Conservation (phyloP, 495 filamentous ascomycete species). For the Hamigera avellanea region DNA sequence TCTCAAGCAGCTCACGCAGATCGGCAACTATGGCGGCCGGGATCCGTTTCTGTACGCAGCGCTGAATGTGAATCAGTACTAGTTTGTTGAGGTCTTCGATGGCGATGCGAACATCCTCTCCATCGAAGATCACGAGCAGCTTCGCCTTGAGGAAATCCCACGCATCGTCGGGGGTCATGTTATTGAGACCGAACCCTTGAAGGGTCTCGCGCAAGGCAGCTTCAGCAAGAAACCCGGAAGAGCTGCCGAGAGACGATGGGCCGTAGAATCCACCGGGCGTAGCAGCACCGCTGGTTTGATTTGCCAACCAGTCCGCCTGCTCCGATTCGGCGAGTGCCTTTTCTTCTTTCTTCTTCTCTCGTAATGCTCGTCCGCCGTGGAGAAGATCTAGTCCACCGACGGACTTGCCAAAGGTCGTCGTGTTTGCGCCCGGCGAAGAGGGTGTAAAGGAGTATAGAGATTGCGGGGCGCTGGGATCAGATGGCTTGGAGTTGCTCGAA, state of each 20-base stretch:
- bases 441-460: slow-evolving; percentile 76
- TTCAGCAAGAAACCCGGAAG: slow-evolving; percentile 21
- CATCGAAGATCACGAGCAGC: slow-evolving; percentile 84
- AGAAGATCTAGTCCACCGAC: slow-evolving; percentile 74
- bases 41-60: slow-evolving; percentile 55
- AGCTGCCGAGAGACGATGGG: slow-evolving; percentile 26
- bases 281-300: slow-evolving; percentile 13
- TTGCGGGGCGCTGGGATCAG: slow-evolving; percentile 72
- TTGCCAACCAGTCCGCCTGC: slow-evolving; percentile 32
- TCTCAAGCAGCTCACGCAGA: slow-evolving; percentile 63
- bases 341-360: slow-evolving; percentile 84
- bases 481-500: slow-evolving; percentile 76
- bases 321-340: slow-evolving; percentile 41
- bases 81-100: slow-evolving; percentile 93
- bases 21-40: slow-evolving; percentile 67
- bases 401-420: slow-evolving; percentile 63
- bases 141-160: slow-evolving; percentile 92
- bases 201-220: slow-evolving; percentile 34
- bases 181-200: slow-evolving; percentile 59
- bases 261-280: slow-evolving; percentile 21
- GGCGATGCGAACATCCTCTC: slow-evolving; percentile 76
- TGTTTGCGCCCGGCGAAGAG: slow-evolving; percentile 55
- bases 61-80: slow-evolving; percentile 69
- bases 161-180: slow-evolving; percentile 80
- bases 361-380: slow-evolving; percentile 72